Evolutionary conservation across 331 rosid species (phyloP).

Genomic region (Cucumis variabilis): DNA sequence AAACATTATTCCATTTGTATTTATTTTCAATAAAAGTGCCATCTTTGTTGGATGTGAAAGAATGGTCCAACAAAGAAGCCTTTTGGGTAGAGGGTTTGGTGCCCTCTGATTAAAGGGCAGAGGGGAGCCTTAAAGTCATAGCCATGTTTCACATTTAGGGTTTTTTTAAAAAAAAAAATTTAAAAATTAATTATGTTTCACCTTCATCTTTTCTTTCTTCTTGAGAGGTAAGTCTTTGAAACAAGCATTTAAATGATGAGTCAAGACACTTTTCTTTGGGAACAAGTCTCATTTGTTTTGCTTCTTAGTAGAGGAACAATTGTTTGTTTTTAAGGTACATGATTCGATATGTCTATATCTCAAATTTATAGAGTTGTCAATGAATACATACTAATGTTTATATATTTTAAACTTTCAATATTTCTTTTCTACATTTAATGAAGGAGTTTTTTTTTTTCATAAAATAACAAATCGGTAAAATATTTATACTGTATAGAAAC

Average conservation of each 20-base stretch:
- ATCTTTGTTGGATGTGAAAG: not conserved
- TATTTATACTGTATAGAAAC: no score
- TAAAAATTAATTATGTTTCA: not conserved
- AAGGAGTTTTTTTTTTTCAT: no score
- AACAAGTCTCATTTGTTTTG: not conserved
- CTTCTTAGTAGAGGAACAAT: not conserved
- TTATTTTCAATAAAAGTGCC: not conserved
- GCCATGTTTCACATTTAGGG: not conserved
- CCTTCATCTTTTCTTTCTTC: not conserved
- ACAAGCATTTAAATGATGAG: not conserved
- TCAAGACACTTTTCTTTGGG: not conserved
- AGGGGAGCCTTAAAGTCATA: not conserved
- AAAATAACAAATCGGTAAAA: no score
- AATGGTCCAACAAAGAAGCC: conserved; percentile 16
- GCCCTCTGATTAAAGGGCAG: not conserved
- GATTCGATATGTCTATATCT: not conserved
- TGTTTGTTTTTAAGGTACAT: not conserved
- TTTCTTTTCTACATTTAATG: no score
- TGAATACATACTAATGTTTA: no score
- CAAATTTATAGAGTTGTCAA: not conserved
- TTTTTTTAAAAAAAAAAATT: no score
- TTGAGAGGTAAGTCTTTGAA: not conserved
- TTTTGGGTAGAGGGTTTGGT: not conserved
- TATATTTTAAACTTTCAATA: no score
- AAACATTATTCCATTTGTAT: no score